phyloP scores from a whole-genome alignment of 1,284 basidiomycete species.

The Ganoderma leucocontextum region DNA sequence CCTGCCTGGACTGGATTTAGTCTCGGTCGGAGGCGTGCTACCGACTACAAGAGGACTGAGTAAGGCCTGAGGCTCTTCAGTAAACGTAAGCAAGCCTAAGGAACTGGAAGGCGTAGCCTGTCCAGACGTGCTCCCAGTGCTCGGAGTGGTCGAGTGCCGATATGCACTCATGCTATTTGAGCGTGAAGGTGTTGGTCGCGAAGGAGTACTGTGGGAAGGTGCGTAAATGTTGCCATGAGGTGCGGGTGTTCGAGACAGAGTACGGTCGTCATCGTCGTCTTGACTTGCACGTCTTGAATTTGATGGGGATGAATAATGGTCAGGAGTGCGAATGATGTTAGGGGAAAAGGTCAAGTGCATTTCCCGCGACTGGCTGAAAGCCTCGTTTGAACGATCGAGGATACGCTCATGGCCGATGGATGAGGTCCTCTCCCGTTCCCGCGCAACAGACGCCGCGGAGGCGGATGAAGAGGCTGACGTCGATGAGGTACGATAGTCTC shows the following conservation, averaged over 20 bases:
- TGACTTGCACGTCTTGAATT: conserved; percentile 19
- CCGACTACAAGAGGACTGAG: conserved; percentile 58
- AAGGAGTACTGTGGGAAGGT: conserved; percentile 30
- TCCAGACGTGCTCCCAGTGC: conserved; percentile 23
- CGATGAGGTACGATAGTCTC: conserved; percentile 26
- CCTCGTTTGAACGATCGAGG: conserved; percentile 33
- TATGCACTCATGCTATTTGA: conserved; percentile 32
- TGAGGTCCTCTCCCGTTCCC: conserved; percentile 9
- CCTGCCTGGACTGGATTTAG: conserved; percentile 37
- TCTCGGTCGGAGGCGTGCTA: conserved; percentile 40
- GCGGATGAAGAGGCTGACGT: conserved; percentile 27
- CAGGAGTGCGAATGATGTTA: conserved; percentile 70
- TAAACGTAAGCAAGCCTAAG: conserved; percentile 43
- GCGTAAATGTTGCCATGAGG: conserved; percentile 39
- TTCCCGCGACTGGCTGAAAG: conserved; percentile 56
- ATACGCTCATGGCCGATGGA: not conserved
- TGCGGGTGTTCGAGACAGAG: conserved; percentile 30
- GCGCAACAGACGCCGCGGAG: conserved; percentile 20
- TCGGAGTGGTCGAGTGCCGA: conserved; percentile 32
- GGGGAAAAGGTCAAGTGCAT: conserved; percentile 72
- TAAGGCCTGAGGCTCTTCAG: conserved; percentile 64
- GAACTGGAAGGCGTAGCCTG: conserved; percentile 38
- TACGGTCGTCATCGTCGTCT: conserved; percentile 23
- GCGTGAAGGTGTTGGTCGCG: conserved; percentile 30
- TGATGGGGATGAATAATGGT: conserved; percentile 51